These are phyloP conservation scores for Aspergillus unguis DNA, from an alignment of 2,329 filamentous ascomycete species.

Conservation along the genomic window DNA sequence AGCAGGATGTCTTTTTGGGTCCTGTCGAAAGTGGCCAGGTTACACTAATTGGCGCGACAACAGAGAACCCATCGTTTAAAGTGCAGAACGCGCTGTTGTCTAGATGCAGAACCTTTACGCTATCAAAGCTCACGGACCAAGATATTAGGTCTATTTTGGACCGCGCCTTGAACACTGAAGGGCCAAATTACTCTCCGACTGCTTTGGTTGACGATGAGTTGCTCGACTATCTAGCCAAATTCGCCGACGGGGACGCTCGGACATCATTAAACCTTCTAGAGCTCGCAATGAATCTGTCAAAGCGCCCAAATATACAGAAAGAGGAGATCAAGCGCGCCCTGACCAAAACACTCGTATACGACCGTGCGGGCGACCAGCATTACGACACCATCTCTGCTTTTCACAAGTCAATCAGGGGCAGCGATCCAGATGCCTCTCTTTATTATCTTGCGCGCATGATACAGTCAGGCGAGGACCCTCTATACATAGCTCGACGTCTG, in stretches of 20 bases:
- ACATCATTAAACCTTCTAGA: conserved; percentile 92
- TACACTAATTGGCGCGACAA: conserved; percentile 90
- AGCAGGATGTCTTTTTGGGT: conserved; percentile 91
- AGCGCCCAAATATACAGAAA: conserved; percentile 63
- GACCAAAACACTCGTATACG: conserved; percentile 91
- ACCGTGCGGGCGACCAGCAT: conserved; percentile 91
- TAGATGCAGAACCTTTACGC: conserved; percentile 84
- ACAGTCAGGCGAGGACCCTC: conserved; percentile 86
- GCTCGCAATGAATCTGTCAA: conserved; percentile 74
- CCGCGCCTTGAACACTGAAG: conserved; percentile 68
- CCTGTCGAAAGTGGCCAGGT: conserved; percentile 89
- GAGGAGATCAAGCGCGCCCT: conserved; percentile 75
- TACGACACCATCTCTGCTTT: conserved; percentile 97
- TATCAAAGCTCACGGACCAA: conserved; percentile 69
- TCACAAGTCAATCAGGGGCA: conserved; percentile 90
- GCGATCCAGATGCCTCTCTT: conserved; percentile 78
- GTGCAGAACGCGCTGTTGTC: conserved; percentile 83
- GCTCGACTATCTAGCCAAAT: conserved; percentile 75
- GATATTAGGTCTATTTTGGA: conserved; percentile 71
- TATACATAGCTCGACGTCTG: conserved; percentile 88
- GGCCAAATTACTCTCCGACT: conserved; percentile 47
- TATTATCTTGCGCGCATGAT: conserved; percentile 98
- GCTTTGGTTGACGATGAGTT: conserved; percentile 71
- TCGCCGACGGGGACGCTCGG: conserved; percentile 87
- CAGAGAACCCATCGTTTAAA: conserved; percentile 95